Base-by-base conservation (phyloP, 2,329 filamentous ascomycete genomes). In the Periglandula ipomoeae region DNA sequence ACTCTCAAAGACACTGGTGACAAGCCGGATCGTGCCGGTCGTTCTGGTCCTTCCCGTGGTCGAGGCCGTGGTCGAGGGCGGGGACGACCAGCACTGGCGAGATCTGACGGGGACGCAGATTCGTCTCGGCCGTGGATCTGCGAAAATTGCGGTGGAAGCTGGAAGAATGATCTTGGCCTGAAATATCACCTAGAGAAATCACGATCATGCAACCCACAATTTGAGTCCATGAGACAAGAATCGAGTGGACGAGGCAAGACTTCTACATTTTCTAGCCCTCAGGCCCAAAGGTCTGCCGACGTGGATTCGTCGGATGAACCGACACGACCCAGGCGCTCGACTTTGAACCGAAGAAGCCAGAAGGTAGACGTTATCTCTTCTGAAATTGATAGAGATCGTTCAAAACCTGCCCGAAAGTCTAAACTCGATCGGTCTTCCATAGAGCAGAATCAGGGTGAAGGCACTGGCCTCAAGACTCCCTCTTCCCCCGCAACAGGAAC, bases 131-230 rank as follows among this genome's bases (percentile, higher is more conserved):
- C 63, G 2, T 79, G 65, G 56, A 65, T 61, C 19, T 82, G 78
- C 52, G 70, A 76, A 9, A 75, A 70, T 39, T 82, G 78, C 50
- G 71, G 71, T 9, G 71, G 70, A 3, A 64, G 61, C 10, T 82
- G 77, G 76, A 80, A 79, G 59, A 81, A 81, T 46, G 67, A 75
- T 30, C 65, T 77, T 41, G 78, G 78, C 0, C 64, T 81, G 15
- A 76, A 79, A 45, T 82, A 82, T 56, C 78, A 82, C 52, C 61
- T 74, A 13, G 73, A 72, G 30, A 81, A 79, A 55, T 75, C 78
- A 1, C 67, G 67, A 50, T 74, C 68, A 13, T 82, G 78, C 56
- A 82, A 82, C 54, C 71, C 76, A 19, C 65, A 57, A 19, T 65
- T 63, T 34, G 52, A 40, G 8, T 35, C 50, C 15, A 48, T 52